Evolutionary conservation across 768 basidiomycete species (phyloP).

Genomic region (Pleurotus salmoneostramineus): DNA sequence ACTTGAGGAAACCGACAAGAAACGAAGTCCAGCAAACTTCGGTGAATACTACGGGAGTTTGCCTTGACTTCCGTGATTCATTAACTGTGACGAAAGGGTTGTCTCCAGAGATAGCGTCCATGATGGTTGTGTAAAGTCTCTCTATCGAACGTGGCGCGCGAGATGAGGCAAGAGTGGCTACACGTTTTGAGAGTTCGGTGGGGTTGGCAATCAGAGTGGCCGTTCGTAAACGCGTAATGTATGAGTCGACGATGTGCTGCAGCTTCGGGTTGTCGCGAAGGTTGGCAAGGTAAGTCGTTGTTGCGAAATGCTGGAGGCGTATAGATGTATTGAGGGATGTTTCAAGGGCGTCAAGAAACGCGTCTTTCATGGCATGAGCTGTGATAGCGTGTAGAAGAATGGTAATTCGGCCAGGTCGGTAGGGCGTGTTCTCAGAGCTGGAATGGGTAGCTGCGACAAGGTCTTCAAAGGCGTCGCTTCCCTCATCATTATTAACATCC

Average conservation of each 20-base stretch:
- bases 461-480: conserved; percentile 19
- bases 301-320: conserved; percentile 28
- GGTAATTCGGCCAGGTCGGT: conserved; percentile 26
- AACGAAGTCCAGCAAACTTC: conserved; percentile 63
- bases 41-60: conserved; percentile 46
- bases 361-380: conserved; percentile 55
- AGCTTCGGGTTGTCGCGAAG: conserved; percentile 32
- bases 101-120: conserved; percentile 45
- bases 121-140: conserved; percentile 46
- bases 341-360: conserved; percentile 54
- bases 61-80: conserved; percentile 28
- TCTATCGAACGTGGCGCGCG: conserved; percentile 29
- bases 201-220: conserved; percentile 52
- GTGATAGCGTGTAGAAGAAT: conserved; percentile 51
- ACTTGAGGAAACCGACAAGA: conserved; percentile 58
- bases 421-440: conserved; percentile 10
- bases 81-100: conserved; percentile 52
- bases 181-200: conserved; percentile 42
- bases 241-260: conserved; percentile 36
- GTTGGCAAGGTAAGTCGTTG: conserved; percentile 33
- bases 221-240: conserved; percentile 41
- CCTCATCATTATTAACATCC: background rate
- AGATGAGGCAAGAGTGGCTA: conserved; percentile 39
- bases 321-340: conserved; percentile 33
- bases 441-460: conserved; percentile 18